Evolutionary conservation across 2,329 filamentous ascomycete genomes (phyloP).

Genomic region (Cordyceps cicadae): DNA sequence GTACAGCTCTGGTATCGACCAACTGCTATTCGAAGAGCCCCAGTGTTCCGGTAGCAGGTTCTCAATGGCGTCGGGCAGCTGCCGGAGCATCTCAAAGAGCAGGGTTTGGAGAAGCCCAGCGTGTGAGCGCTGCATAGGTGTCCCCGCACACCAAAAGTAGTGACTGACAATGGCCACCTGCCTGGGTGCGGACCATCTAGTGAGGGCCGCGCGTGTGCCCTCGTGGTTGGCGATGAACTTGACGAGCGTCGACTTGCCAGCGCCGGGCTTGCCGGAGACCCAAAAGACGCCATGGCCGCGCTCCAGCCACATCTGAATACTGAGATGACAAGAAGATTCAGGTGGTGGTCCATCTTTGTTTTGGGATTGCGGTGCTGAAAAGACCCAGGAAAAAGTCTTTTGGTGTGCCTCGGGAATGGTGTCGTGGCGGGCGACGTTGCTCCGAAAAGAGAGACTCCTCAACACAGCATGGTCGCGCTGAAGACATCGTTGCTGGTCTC

Average conservation of each 20-base stretch:
- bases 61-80: not conserved
- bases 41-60: not conserved
- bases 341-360: not conserved
- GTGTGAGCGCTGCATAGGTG: constrained; percentile 30
- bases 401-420: constrained; percentile 10
- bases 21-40: not conserved
- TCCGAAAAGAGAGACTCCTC: not conserved
- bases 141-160: constrained; percentile 35
- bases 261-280: constrained; percentile 37
- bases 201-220: constrained; percentile 20
- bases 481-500: not conserved
- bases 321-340: too few relatives aligned
- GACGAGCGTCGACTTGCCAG: constrained; percentile 41
- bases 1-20: not conserved
- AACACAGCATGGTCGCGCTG: not conserved
- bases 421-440: constrained; percentile 2
- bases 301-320: constrained; percentile 18
- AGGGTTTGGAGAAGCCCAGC: constrained; percentile 28
- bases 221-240: constrained; percentile 29
- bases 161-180: constrained; percentile 25
- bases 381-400: constrained; percentile 12
- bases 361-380: not conserved
- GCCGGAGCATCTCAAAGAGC: constrained; percentile 12
- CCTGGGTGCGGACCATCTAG: constrained; percentile 25
- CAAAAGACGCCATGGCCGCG: constrained; percentile 21